Evolutionary conservation across 2,329 filamentous ascomycete genomes (phyloP), one percentile per base, ranked within the genome.

Genomic region (Trichoderma sp.): DNA sequence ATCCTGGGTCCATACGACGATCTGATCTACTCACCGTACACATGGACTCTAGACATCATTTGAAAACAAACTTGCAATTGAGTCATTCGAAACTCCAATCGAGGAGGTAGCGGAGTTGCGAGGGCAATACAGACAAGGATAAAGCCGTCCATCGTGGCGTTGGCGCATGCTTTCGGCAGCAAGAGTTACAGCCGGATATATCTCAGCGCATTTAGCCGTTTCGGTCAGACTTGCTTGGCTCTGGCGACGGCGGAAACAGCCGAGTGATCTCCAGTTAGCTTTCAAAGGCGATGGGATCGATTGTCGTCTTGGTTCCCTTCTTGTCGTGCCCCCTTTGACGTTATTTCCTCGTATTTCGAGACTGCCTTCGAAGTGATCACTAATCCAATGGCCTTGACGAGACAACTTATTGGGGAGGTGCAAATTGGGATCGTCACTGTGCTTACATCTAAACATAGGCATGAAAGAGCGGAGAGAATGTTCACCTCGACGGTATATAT

Each of bases 271-370:
- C 14, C 21, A 39, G n/a, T 16, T n/a, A 49, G 39, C 16, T 46
- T 21, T 1, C 1, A 5, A 34, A 34, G 46, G 8, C 16, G 34
- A 56, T 56, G 49, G 13, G 32, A 34, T 52, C 37, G 32, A 43
- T 43, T 1, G 14, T 11, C 37, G 32, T 56, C 21, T n/a, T n/a
- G 16, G 24, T 46, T 11, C 37, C 32, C 34, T 37, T 43, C 28
- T 55, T 43, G 16, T 24, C 6, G 46, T 39, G 26, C n/a, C 26
- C 39, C 18, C 4, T 54, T 30, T 24, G 7, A 13, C 11, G 11
- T n/a, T 14, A 14, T 13, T 63, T 39, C 10, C 59, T 63, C 61
- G 61, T 56, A 65, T 65, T 63, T 55, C 5, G 49, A 65, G 3
- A 21, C 13, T 26, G 34, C 28, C 18, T 55, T 26, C 26, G 18